These are phyloP conservation scores for Trichoderma reesei DNA, from an alignment of 495 filamentous ascomycete species.

Conservation along the genomic window DNA sequence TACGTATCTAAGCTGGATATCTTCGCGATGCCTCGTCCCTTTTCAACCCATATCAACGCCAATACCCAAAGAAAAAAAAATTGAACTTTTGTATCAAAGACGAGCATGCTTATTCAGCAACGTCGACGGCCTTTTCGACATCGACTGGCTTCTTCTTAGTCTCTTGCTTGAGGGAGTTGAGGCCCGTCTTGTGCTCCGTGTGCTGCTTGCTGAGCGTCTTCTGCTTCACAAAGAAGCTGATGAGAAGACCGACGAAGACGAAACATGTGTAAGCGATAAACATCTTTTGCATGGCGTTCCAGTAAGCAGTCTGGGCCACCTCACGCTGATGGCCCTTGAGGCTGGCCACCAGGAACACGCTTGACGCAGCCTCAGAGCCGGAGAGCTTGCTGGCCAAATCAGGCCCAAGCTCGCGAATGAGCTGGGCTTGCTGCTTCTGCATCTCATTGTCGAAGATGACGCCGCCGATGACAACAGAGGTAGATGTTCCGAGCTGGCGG, in stretches of 20 bases:
- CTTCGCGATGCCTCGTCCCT: background rate
- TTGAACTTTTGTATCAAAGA: background rate
- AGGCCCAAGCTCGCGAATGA: conserved; percentile 32
- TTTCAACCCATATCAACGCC: background rate
- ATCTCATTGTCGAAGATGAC: conserved; percentile 68
- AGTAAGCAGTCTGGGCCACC: conserved; percentile 46
- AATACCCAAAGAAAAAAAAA: background rate
- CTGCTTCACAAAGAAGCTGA: conserved; percentile 46
- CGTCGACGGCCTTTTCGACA: conserved; percentile 12
- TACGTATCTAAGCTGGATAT: background rate
- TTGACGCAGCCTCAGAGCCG: conserved; percentile 47
- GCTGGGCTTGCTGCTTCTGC: conserved; percentile 31
- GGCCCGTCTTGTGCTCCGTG: conserved; percentile 51
- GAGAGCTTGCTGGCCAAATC: conserved; percentile 33
- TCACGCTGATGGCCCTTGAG: conserved; percentile 38
- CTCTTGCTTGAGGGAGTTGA: conserved; percentile 30
- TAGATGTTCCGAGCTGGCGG: conserved; percentile 59
- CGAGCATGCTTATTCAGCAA: background rate
- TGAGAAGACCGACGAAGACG: conserved; percentile 41
- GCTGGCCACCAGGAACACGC: conserved; percentile 42
- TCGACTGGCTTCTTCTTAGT: conserved; percentile 17
- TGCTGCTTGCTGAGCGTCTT: conserved; percentile 50
- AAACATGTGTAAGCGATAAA: conserved; percentile 57
- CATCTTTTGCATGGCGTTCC: conserved; percentile 50
- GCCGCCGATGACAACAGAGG: conserved; percentile 68